Conservation (phyloP, 2,329 filamentous ascomycete species). For the Sphaerulina populicola region DNA sequence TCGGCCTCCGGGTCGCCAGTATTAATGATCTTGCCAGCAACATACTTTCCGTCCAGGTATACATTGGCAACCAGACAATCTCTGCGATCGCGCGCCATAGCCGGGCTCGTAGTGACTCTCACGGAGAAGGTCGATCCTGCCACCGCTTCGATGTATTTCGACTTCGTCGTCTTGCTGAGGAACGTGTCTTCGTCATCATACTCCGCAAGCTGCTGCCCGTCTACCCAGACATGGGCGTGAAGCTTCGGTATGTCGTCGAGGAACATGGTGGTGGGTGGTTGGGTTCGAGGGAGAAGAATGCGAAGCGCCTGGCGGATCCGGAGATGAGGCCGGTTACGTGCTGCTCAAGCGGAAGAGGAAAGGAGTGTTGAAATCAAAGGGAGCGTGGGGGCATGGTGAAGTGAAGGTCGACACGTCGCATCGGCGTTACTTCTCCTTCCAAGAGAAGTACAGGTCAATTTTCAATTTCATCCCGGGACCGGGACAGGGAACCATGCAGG, state of each 20-base stretch:
- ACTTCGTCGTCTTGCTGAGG: not conserved
- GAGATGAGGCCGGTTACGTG: not conserved
- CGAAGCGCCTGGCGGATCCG: not conserved
- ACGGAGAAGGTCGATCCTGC: constrained; percentile 15
- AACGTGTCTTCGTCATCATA: constrained; percentile 10
- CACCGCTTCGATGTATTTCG: constrained; percentile 17
- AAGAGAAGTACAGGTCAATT: not conserved
- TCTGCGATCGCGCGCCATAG: not conserved
- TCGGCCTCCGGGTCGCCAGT: not conserved
- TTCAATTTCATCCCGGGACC: too few relatives aligned
- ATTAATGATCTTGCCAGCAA: not conserved
- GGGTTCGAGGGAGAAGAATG: not conserved
- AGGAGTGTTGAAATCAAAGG: not conserved
- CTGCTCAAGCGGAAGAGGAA: not conserved
- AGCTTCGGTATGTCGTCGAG: constrained; percentile 1
- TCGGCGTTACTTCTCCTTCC: too few relatives aligned
- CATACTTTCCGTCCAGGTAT: constrained; percentile 18
- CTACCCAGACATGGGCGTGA: constrained; percentile 10
- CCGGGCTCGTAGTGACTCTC: not conserved
- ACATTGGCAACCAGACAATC: constrained; percentile 7
- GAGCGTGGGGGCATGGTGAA: not conserved
- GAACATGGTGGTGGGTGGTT: not conserved
- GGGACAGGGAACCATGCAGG: too few relatives aligned
- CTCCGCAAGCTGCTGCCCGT: constrained; percentile 11
- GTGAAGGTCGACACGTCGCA: not conserved